Percentiles rank a stretch among this genome's conserved stretches.
Conservation (phyloP, 257 asterid genomes). For the Solanum tarapatanum region DNA sequence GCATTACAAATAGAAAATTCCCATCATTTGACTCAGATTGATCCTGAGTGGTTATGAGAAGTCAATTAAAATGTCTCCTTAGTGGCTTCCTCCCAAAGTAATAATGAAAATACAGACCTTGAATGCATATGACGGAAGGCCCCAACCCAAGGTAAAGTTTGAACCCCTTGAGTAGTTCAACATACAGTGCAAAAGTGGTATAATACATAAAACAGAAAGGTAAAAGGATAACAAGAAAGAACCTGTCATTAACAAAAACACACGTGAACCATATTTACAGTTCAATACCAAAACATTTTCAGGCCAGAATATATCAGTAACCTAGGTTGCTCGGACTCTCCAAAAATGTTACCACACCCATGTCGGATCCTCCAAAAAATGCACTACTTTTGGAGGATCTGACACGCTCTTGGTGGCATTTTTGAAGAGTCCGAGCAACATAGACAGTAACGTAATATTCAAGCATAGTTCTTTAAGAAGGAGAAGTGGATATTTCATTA, state of each 20-base stretch:
- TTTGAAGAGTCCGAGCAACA: neutral
- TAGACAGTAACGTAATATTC: constrained; percentile 25
- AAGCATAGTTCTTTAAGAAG: constrained; percentile 29
- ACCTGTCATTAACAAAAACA: neutral
- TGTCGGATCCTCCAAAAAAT: neutral
- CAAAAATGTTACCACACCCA: neutral
- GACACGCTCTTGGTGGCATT: neutral
- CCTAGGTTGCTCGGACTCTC: neutral
- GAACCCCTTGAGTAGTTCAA: neutral
- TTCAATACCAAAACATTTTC: constrained; percentile 9
- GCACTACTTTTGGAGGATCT: neutral
- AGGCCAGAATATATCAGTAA: constrained; percentile 28
- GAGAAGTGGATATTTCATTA: neutral
- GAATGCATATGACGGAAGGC: neutral
- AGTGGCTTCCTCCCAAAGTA: constrained; percentile 2
- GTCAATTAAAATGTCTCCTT: neutral
- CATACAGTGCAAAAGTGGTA: neutral
- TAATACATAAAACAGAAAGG: neutral
- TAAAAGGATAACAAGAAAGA: neutral
- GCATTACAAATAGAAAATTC: neutral
- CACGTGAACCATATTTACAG: neutral
- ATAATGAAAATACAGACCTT: neutral
- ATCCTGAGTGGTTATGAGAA: constrained; percentile 2
- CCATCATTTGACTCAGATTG: neutral
- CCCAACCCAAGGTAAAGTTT: neutral